Percentiles rank a stretch among this genome's conserved stretches.
phyloP scores from a whole-genome alignment of 208 protist genomes.

The Blechomonas ayalai region DNA sequence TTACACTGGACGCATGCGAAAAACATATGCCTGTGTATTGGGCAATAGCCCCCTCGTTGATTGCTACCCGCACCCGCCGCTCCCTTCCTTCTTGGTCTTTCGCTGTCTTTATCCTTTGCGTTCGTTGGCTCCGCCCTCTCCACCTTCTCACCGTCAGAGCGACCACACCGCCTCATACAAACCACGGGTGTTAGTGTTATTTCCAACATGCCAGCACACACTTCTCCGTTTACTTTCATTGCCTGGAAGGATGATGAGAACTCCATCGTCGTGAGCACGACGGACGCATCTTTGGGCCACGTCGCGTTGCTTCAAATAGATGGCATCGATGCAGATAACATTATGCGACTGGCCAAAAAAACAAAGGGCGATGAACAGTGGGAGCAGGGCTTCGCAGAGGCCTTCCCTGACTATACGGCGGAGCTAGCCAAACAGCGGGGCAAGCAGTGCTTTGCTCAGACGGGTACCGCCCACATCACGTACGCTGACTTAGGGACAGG shows the following conservation, averaged over 20 bases:
- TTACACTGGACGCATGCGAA: no score
- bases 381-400: conserved; percentile 12
- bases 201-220: no score
- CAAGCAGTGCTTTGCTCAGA: conserved; percentile 13
- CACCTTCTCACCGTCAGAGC: conserved; percentile 4
- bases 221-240: conserved; percentile 27
- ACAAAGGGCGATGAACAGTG: conserved; percentile 11
- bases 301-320: conserved; percentile 15
- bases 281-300: conserved; percentile 12
- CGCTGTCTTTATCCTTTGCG: no score
- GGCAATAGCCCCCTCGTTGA: no score
- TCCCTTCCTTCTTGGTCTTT: conserved; percentile 1
- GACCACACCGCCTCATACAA: conserved; percentile 14
- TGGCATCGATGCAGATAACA: conserved; percentile 13
- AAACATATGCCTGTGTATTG: no score
- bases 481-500: conserved; percentile 16
- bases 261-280: conserved; percentile 12
- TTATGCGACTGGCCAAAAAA: conserved; percentile 12
- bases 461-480: conserved; percentile 10
- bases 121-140: conserved; percentile 8
- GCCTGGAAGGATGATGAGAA: conserved; percentile 26
- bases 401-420: conserved; percentile 20
- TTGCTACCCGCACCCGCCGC: no score
- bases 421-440: conserved; percentile 5
- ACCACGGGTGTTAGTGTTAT: no score